Percentiles rank a stretch among this genome's conserved stretches.
Evolutionary conservation across 129 eudicot species (phyloP).

Genomic region (Lactuca saligna): DNA sequence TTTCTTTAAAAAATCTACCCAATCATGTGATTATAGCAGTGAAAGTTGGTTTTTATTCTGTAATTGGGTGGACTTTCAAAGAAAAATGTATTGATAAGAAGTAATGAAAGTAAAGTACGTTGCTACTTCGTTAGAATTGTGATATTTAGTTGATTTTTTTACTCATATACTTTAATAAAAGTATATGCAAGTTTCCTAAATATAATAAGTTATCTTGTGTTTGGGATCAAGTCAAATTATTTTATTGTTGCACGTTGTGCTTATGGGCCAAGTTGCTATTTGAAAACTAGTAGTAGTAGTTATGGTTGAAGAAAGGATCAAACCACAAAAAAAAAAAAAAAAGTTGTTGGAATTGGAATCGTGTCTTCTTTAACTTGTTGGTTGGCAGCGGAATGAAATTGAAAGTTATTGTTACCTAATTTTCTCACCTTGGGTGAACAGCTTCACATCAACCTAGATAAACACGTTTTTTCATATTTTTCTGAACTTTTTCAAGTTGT

Average conservation of each 20-base stretch:
- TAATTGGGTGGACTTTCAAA: too few relatives aligned
- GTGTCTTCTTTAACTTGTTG: conserved; percentile 20
- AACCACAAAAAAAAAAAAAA: conserved; percentile 25
- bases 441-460: conserved; percentile 32
- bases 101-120: too few relatives aligned
- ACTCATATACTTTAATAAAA: neutral
- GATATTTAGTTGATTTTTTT: neutral
- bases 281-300: conserved; percentile 4
- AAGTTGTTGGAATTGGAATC: conserved; percentile 28
- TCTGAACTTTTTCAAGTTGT: conserved; percentile 29
- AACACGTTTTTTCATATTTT: conserved; percentile 21
- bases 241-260: too few relatives aligned
- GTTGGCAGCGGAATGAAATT: conserved; percentile 23
- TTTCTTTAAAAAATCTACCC: too few relatives aligned
- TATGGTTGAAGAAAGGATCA: conserved; percentile 26
- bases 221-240: conserved; percentile 33
- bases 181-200: conserved; percentile 12
- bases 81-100: too few relatives aligned
- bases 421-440: conserved; percentile 31
- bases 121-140: neutral
- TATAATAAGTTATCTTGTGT: conserved; percentile 39
- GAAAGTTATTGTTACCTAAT: conserved; percentile 13
- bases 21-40: too few relatives aligned
- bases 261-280: conserved; percentile 33
- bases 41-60: too few relatives aligned